Evolutionary conservation across 768 basidiomycete genomes (phyloP).

Genomic region (Leucocoprinus sp.): DNA sequence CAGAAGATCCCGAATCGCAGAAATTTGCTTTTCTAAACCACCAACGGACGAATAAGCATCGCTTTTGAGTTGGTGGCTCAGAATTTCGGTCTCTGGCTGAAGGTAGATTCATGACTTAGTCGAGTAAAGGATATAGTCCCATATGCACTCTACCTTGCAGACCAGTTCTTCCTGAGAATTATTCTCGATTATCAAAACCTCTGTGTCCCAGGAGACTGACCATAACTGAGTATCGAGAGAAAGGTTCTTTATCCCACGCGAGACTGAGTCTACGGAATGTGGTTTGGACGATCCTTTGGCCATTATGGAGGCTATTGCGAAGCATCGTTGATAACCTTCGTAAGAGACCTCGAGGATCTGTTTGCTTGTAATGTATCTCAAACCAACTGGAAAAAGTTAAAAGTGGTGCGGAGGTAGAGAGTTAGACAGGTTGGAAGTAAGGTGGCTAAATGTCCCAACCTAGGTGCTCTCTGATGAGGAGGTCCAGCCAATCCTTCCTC

Average conservation of each 20-base stretch:
- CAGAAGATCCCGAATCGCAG: slow-evolving; percentile 48
- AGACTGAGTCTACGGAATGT: slow-evolving; percentile 24
- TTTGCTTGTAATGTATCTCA: slow-evolving; percentile 55
- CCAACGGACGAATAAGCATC: slow-evolving; percentile 81
- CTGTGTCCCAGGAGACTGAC: slow-evolving; percentile 63
- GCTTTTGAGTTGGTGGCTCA: slow-evolving; percentile 31
- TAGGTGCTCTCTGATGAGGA: slow-evolving; percentile 59
- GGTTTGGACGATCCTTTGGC: slow-evolving; percentile 16
- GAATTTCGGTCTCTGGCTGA: slow-evolving; percentile 40
- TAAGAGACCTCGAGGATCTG: slow-evolving; percentile 59
- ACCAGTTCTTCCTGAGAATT: slow-evolving; percentile 16
- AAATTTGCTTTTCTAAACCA: slow-evolving; percentile 81
- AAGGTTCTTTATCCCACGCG: slow-evolving; percentile 34
- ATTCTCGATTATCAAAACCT: slow-evolving; percentile 35
- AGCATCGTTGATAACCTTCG: slow-evolving; percentile 51
- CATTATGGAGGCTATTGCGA: slow-evolving; percentile 43
- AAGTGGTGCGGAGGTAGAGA: slow-evolving; percentile 6
- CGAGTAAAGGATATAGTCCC: slow-evolving; percentile 7
- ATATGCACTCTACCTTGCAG: slow-evolving; percentile 27
- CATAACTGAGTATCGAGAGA: slow-evolving; percentile 43
- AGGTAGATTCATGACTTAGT: slow-evolving; percentile 3
- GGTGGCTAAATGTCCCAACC: slow-evolving; percentile 34
- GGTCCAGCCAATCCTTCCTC: slow-evolving; percentile 52
- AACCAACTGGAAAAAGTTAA: slow-evolving; percentile 44
- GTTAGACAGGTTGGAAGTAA: slow-evolving; percentile 5